Conservation (phyloP, 2,329 filamentous ascomycete species). For the Cladosporium sphaerospermum region DNA sequence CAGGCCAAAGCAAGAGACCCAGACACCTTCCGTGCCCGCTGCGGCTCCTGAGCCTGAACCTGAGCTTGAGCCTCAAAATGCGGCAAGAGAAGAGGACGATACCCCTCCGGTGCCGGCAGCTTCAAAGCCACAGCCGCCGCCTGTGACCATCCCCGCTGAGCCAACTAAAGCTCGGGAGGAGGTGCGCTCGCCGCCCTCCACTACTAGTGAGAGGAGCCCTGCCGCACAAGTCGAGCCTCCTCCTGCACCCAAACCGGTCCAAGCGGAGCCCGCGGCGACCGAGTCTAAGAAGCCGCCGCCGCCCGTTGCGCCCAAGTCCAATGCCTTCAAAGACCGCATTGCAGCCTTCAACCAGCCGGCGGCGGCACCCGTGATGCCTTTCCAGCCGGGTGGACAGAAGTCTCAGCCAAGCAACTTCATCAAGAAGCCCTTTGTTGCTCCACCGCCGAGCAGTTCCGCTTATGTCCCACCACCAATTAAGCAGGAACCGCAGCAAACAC, state of each 20-base stretch:
- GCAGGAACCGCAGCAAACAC: constrained; percentile 57
- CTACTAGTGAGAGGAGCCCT: constrained; percentile 16
- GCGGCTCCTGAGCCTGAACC: constrained; percentile 29
- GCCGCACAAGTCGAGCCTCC: constrained; percentile 19
- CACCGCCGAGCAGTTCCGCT: constrained; percentile 85
- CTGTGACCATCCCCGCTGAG: constrained; percentile 26
- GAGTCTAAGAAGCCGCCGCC: constrained; percentile 57
- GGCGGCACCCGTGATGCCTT: constrained; percentile 79
- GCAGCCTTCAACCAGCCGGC: constrained; percentile 92
- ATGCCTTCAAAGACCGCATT: constrained; percentile 89
- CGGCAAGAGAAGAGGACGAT: constrained; percentile 14
- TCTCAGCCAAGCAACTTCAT: constrained; percentile 65
- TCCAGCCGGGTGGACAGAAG: constrained; percentile 64
- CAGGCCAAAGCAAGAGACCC: constrained; percentile 59
- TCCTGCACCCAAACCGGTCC: constrained; percentile 30
- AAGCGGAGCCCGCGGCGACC: constrained; percentile 33
- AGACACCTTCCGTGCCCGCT: constrained; percentile 13
- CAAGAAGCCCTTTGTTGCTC: constrained; percentile 94
- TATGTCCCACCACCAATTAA: constrained; percentile 75
- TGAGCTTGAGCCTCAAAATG: constrained; percentile 12
- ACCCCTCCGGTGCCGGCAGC: constrained; percentile 25
- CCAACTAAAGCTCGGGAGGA: constrained; percentile 16
- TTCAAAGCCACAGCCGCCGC: constrained; percentile 33
- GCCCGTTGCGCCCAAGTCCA: constrained; percentile 60
- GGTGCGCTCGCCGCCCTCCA: constrained; percentile 23